Evolutionary conservation across 805 yeast species (phyloP).

Genomic region (Saturnispora quitensis): DNA sequence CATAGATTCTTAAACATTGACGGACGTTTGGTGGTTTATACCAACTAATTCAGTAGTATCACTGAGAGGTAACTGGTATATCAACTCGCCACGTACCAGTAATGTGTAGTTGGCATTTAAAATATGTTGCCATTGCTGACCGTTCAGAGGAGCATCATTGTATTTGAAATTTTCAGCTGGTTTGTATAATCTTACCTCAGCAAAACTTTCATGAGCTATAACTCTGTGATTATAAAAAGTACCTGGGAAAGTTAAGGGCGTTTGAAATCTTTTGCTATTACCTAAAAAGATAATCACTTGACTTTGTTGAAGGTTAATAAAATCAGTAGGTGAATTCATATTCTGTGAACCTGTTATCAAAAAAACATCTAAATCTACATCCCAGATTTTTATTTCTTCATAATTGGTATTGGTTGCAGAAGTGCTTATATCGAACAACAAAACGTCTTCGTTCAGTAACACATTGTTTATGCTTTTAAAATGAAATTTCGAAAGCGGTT

Average conservation of each 20-base stretch:
- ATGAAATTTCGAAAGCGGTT: slow-evolving; percentile 19
- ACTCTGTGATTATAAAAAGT: slow-evolving; percentile 15
- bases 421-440: slow-evolving; percentile 26
- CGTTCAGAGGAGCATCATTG: slow-evolving; percentile 17
- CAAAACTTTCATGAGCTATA: slow-evolving; percentile 13
- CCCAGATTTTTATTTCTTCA: slow-evolving; percentile 26
- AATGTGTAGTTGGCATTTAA: slow-evolving; percentile 22
- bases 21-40: slow-evolving; percentile 19
- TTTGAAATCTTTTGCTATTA: slow-evolving; percentile 21
- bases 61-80: slow-evolving; percentile 24
- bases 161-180: slow-evolving; percentile 24
- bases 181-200: slow-evolving; percentile 25
- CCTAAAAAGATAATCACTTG: slow-evolving; percentile 26
- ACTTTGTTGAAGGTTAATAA: background rate
- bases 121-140: slow-evolving; percentile 25
- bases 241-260: slow-evolving; percentile 26
- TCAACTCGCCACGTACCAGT: slow-evolving; percentile 26
- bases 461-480: slow-evolving; percentile 22
- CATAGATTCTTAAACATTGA: background rate
- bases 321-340: background rate
- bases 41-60: slow-evolving; percentile 22
- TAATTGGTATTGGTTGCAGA: slow-evolving; percentile 21
- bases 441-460: slow-evolving; percentile 25
- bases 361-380: slow-evolving; percentile 28
- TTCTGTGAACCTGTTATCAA: slow-evolving; percentile 17